Percentiles rank a stretch among this genome's conserved stretches.
phyloP scores from a whole-genome alignment of 2,329 filamentous ascomycete genomes.

The Fusarium circinatum region DNA sequence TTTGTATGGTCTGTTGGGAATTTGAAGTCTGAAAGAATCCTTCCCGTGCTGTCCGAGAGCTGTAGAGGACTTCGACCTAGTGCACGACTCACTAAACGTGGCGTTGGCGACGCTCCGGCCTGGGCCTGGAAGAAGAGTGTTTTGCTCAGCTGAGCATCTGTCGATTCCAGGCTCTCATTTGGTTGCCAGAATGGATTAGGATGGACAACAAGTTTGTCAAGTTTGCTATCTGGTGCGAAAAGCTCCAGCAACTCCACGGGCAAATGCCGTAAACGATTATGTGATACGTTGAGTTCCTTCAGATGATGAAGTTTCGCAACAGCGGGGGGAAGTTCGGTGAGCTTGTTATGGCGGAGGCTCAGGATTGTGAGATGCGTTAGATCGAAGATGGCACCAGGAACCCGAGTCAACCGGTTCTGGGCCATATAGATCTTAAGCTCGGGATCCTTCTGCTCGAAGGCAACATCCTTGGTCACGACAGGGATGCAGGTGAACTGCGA shows the following conservation, averaged over 20 bases:
- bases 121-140: conserved; percentile 20
- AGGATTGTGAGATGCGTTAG: conserved; percentile 71
- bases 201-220: conserved; percentile 65
- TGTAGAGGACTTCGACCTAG: conserved; percentile 49
- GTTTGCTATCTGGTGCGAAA: conserved; percentile 55
- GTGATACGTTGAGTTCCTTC: conserved; percentile 71
- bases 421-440: conserved; percentile 70
- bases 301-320: conserved; percentile 69
- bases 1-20: conserved; percentile 39
- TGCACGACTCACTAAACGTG: conserved; percentile 39
- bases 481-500: conserved; percentile 65
- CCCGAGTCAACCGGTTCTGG: conserved; percentile 64
- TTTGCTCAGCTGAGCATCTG: conserved; percentile 5
- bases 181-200: conserved; percentile 71
- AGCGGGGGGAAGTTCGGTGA: conserved; percentile 68
- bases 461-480: conserved; percentile 63
- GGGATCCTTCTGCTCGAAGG: conserved; percentile 68
- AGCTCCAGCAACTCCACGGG: conserved; percentile 72
- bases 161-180: conserved; percentile 21
- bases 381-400: conserved; percentile 71
- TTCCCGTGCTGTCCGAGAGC: conserved; percentile 45
- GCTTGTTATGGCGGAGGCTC: conserved; percentile 71
- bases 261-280: conserved; percentile 69
- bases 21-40: conserved; percentile 45
- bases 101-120: background rate